Conservation (phyloP, 257 asterid genomes). For the Solanum arcanum region DNA sequence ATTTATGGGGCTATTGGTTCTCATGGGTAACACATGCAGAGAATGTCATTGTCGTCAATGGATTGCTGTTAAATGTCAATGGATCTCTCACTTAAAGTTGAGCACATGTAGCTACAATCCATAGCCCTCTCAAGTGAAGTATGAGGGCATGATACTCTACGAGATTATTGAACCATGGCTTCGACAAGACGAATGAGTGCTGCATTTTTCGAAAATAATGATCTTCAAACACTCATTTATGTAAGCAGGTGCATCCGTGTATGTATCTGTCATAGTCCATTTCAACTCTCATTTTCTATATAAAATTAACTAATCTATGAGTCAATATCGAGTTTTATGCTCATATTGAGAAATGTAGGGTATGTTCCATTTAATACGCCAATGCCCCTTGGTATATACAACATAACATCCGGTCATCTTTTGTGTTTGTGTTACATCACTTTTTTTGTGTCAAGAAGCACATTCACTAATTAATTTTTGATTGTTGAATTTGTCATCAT, state of each 20-base stretch:
- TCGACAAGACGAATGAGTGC: background rate
- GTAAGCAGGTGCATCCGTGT: background rate
- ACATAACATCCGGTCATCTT: background rate
- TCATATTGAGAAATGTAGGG: background rate
- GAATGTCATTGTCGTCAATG: too few relatives aligned
- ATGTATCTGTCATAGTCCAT: background rate
- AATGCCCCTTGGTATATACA: background rate
- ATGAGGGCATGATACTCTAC: background rate
- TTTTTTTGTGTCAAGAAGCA: background rate
- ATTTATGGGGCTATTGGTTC: too few relatives aligned
- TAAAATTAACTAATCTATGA: background rate
- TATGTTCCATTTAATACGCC: too few relatives aligned
- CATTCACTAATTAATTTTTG: background rate
- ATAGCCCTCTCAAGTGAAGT: background rate
- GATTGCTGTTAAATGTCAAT: background rate
- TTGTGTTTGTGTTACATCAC: background rate
- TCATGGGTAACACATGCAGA: too few relatives aligned
- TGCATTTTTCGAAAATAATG: background rate
- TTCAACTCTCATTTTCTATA: background rate
- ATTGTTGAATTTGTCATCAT: too few relatives aligned
- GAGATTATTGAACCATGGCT: background rate
- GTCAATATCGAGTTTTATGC: background rate
- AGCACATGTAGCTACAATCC: background rate
- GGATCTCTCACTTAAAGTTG: background rate
- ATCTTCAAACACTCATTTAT: background rate